Evolutionary conservation across 345 rosid species (phyloP).

Genomic region (Conringia planisiliqua): DNA sequence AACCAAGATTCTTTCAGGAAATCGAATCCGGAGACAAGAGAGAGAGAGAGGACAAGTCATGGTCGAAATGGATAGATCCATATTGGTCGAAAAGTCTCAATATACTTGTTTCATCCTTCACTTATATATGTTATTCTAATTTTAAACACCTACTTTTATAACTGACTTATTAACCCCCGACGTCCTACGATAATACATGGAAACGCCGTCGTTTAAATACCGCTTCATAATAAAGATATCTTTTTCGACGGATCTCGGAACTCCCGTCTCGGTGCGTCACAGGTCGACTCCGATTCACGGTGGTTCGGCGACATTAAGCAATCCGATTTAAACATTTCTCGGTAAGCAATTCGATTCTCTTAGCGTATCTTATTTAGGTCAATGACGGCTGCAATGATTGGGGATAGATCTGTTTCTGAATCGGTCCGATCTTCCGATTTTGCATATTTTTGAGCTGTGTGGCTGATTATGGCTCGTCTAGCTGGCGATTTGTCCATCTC

Average conservation of each 20-base stretch:
- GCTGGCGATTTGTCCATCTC: too few species aligned
- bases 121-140: background rate
- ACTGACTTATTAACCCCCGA: background rate
- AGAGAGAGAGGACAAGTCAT: background rate
- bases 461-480: background rate
- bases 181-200: background rate
- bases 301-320: background rate
- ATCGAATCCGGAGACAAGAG: background rate
- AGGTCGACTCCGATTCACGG: slow-evolving; percentile 13
- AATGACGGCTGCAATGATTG: background rate
- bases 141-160: background rate
- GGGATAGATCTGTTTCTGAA: background rate
- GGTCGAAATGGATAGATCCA: slow-evolving; percentile 28
- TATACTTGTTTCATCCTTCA: background rate
- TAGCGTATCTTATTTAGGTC: background rate
- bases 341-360: slow-evolving; percentile 6
- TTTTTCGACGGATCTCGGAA: background rate
- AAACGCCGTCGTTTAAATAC: background rate
- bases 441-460: background rate
- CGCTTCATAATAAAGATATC: background rate
- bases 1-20: background rate
- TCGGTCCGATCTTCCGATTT: background rate
- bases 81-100: background rate
- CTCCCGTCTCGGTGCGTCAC: background rate
- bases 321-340: background rate